Evolutionary conservation across 2,329 filamentous ascomycete genomes (phyloP), one percentile per base, ranked within the genome.

Genomic region (Tolypocladium guangdongense): DNA sequence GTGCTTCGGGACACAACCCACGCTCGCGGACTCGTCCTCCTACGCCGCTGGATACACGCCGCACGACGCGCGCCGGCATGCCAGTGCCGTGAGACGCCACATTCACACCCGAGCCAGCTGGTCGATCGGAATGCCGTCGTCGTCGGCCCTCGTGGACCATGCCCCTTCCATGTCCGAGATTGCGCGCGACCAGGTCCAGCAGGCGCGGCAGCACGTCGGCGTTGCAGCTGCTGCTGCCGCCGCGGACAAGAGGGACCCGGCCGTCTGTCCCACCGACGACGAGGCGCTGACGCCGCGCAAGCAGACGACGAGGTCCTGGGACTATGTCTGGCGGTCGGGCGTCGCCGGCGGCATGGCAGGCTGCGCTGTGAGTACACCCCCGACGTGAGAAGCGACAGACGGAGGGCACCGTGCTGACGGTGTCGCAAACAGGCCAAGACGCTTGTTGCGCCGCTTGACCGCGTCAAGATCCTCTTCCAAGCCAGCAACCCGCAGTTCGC

Each of bases 391-490:
- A 4, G 33, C 30, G 18, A 11, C 22, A 11, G 32, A 36, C 33
- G 12, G 27, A 49, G 37, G 24, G 7, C 24, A 24, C 11, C 10
- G n/a, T 49, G 33, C 56, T 62, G 49, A 62, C 55, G 32, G 0
- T 32, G 11, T 6, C 4, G 16, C 51, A 20, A 47, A 47, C 43
- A 96, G 90, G 93, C 88, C 57, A 99, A 99, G 77, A 96, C 92
- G 0, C 77, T 95, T 7, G 95, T 99, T 38, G 93, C 90, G 27
- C 93, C 93, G 27, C 87, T 99, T 58, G 93, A 99, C 72, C 86
- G 93, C 60, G 93, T 99, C 64, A 99, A 99, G 73, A 99, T 99
- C 65, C 86, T 99, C 43, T 97, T 99, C 73, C 93, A 99, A 69
- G 87, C 93, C 51, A 90, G 87, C 64, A 96, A 93, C 64, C 93